These are phyloP conservation scores for Arabis hirsuta DNA, from an alignment of 345 rosid species.

Conservation along the genomic window DNA sequence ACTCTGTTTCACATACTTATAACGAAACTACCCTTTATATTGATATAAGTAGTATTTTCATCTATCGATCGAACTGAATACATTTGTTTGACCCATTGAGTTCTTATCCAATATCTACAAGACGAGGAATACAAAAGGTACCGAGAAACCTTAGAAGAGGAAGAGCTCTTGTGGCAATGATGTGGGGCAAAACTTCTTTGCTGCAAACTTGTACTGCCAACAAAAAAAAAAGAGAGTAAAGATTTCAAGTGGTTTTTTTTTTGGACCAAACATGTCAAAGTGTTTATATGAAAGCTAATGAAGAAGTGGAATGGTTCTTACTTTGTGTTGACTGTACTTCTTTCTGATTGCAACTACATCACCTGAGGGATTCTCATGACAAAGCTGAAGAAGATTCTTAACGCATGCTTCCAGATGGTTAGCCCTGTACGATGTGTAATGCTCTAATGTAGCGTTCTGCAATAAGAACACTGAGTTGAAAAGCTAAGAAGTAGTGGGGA, in stretches of 20 bases:
- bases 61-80: conserved; percentile 15
- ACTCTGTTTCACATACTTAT: neutral
- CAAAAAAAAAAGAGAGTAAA: neutral
- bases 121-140: neutral
- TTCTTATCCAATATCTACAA: conserved; percentile 23
- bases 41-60: neutral
- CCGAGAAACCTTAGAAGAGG: conserved; percentile 42
- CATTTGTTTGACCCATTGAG: neutral
- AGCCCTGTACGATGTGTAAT: conserved; percentile 78
- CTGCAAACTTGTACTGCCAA: conserved; percentile 78
- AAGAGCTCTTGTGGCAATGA: conserved; percentile 71
- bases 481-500: neutral
- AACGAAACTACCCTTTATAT: neutral
- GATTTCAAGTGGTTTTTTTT: neutral
- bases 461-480: conserved; percentile 4
- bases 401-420: conserved; percentile 69
- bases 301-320: conserved; percentile 36
- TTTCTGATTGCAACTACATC: conserved; percentile 78
- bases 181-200: conserved; percentile 78
- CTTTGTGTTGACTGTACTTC: conserved; percentile 91
- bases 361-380: conserved; percentile 51
- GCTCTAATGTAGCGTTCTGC: conserved; percentile 82
- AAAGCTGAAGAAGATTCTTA: conserved; percentile 70
- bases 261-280: neutral
- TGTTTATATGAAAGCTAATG: neutral